A percentile compares a stretch with the other conserved stretches of the same genome.
Conservation (phyloP, 192 early-diverging fungal genomes). For the Radiomyces spectabilis region DNA sequence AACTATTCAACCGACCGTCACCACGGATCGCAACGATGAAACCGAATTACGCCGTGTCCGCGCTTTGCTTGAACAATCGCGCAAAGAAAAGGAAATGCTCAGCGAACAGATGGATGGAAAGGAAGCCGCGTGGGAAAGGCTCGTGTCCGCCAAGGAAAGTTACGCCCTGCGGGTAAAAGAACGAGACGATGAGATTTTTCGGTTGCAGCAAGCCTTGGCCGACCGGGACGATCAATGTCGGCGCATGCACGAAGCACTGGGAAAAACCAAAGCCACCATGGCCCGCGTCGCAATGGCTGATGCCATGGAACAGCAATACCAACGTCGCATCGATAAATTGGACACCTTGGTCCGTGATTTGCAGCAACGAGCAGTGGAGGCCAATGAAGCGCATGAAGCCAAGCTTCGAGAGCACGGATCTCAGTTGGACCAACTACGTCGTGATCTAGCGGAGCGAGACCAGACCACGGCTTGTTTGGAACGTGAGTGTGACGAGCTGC, state of each 20-base stretch:
- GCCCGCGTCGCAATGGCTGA: neutral
- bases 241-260: too few relatives aligned
- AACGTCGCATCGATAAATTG: slow-evolving; percentile 2
- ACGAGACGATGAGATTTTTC: neutral
- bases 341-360: neutral
- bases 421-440: neutral
- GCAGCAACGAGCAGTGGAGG: neutral
- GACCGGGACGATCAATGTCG: too few relatives aligned
- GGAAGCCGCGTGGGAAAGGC: slow-evolving; percentile 2
- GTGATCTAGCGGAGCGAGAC: neutral
- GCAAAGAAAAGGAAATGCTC: neutral
- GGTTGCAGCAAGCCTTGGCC: neutral
- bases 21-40: too few relatives aligned
- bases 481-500: neutral
- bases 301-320: slow-evolving; percentile 2
- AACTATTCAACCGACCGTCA: too few relatives aligned
- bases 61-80: neutral
- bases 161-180: slow-evolving; percentile 1
- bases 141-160: slow-evolving; percentile 4
- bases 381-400: neutral
- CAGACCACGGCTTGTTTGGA: neutral
- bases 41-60: neutral
- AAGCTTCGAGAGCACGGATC: neutral
- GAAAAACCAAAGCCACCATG: neutral
- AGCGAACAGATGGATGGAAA: neutral